Percentiles rank a stretch among this genome's conserved stretches.
Conservation (phyloP, 1,139 yeast species). For the Candida sp. region DNA sequence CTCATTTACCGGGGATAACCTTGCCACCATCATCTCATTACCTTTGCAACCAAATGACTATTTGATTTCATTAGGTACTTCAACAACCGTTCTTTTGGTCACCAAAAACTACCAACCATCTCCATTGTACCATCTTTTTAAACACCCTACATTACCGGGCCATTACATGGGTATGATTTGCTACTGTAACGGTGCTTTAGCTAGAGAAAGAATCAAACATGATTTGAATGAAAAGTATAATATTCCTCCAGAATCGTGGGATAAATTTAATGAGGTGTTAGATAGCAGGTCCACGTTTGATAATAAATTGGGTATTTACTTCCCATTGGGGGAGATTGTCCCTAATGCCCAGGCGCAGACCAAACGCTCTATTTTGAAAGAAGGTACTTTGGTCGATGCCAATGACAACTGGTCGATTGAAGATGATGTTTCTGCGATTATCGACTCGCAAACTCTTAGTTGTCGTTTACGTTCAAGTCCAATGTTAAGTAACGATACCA, state of each 20-base stretch:
- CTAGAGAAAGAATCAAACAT: conserved; percentile 76
- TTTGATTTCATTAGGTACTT: conserved; percentile 81
- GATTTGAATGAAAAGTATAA: conserved; percentile 48
- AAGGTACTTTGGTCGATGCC: conserved; percentile 16
- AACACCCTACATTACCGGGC: conserved; percentile 76
- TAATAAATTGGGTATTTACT: conserved; percentile 69
- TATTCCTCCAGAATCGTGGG: conserved; percentile 49
- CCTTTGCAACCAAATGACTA: conserved; percentile 78
- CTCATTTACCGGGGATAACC: conserved; percentile 85
- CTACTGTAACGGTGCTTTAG: conserved; percentile 87
- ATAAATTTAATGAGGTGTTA: conserved; percentile 56
- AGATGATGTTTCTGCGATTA: conserved; percentile 72
- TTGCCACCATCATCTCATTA: conserved; percentile 82
- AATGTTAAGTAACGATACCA: conserved; percentile 34
- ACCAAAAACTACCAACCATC: conserved; percentile 80
- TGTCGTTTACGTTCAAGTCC: conserved; percentile 81
- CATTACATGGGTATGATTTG: conserved; percentile 95
- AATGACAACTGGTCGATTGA: conserved; percentile 41
- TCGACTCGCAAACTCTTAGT: conserved; percentile 84
- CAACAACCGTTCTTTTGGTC: conserved; percentile 80
- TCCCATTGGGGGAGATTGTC: conserved; percentile 86
- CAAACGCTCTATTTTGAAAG: conserved; percentile 39
- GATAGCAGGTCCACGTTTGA: conserved; percentile 34
- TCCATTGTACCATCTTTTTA: conserved; percentile 78
- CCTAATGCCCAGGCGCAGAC: conserved; percentile 72